Base-by-base conservation (phyloP, 768 basidiomycete species). In the Suillus weaverae region DNA sequence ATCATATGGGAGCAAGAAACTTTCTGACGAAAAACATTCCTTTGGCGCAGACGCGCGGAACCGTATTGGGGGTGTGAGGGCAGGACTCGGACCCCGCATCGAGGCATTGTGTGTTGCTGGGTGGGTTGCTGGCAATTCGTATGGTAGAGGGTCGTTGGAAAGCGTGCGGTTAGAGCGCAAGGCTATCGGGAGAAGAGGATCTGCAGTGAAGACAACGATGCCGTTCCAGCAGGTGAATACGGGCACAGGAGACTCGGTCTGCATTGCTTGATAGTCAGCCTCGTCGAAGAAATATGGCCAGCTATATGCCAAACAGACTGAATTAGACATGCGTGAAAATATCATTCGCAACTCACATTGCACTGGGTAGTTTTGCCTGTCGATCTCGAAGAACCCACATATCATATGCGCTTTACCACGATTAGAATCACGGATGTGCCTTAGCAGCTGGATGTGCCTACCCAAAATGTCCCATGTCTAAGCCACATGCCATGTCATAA, bases 141-240 rank as follows among this genome's bases (percentile, higher is more conserved):
- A 64, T 6, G 74, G 61, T 1, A 79, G 69, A 8, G 79, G 75
- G 13, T 71, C 38, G 1, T 57, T 69, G 0, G 79, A 81, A 13
- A 81, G 76, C 9, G 76, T 78, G 18, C 62, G 67, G 51, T 80
- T 80, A 4, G 71, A 68, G 54, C 81, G 81, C 9, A 81, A 71
- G 60, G 74, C 64, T 41, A 79, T 62, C 14, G 81, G 81, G 26
- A 81, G 73, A 41, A 83, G 55, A 4, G 81, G 80, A 59, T 83
- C 81, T 0, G 81, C 77, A 20, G 66, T 51, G 69, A 83, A 78
- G 2, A 75, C 77, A 51, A 77, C 74, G 67, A 82, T 80, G 30
- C 82, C 82, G 56, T 83, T 83, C 81, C 81, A 83, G 70, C 81
- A 83, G 0, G 80, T 66, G 63, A 81, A 79, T 5, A 81, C 81